Evolutionary conservation across 2,329 filamentous ascomycete species (phyloP).

Genomic region (Trichoderma pleuroti): DNA sequence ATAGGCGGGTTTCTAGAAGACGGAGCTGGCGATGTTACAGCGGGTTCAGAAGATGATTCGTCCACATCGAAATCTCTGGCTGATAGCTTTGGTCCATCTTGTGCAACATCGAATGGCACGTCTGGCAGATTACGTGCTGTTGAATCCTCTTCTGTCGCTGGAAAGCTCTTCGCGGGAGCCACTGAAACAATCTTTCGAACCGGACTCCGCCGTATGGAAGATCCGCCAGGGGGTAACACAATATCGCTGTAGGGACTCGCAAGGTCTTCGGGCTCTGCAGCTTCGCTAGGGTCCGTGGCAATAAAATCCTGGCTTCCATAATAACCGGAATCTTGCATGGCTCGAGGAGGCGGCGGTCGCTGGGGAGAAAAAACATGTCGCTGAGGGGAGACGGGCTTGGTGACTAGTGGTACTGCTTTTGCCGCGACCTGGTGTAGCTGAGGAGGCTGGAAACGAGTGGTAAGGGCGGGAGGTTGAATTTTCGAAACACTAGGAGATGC

Average conservation of each 20-base stretch:
- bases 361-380: slow-evolving; percentile 34
- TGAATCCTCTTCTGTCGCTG: slow-evolving; percentile 46
- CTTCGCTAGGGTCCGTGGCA: slow-evolving; percentile 25
- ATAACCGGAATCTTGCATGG: slow-evolving; percentile 62
- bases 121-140: slow-evolving; percentile 27
- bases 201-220: slow-evolving; percentile 25
- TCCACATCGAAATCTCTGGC: slow-evolving; percentile 15
- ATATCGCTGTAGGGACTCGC: slow-evolving; percentile 23
- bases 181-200: slow-evolving; percentile 29
- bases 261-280: slow-evolving; percentile 24
- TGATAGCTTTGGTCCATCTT: neutral
- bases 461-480: slow-evolving; percentile 48
- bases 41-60: slow-evolving; percentile 17
- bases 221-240: slow-evolving; percentile 20
- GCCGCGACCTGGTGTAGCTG: slow-evolving; percentile 56
- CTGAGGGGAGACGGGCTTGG: slow-evolving; percentile 33
- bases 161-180: slow-evolving; percentile 39
- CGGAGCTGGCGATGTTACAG: neutral
- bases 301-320: slow-evolving; percentile 59
- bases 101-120: neutral
- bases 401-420: slow-evolving; percentile 33
- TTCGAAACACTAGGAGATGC: slow-evolving; percentile 52
- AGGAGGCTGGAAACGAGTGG: slow-evolving; percentile 50
- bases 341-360: slow-evolving; percentile 24
- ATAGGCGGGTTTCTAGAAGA: neutral